Conservation (phyloP, 2,329 filamentous ascomycete genomes). For the Dactylellina haptotyla region DNA sequence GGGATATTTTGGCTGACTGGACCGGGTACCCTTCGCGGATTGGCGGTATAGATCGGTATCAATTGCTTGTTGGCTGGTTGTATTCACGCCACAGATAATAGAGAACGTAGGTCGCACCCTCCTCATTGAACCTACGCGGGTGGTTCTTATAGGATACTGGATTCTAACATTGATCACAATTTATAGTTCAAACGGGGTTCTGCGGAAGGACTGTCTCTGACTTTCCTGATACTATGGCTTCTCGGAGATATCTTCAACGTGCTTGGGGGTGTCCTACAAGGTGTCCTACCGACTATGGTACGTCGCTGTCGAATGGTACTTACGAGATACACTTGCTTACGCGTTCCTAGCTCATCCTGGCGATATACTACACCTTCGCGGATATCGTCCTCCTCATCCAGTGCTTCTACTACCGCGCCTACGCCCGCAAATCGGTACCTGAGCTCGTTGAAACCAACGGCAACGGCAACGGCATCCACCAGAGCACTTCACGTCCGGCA, state of each 20-base stretch:
- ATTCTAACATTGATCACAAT: not conserved
- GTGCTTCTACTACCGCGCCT: constrained; percentile 87
- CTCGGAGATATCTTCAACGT: constrained; percentile 97
- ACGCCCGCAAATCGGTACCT: constrained; percentile 62
- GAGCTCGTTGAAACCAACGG: constrained; percentile 54
- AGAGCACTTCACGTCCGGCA: constrained; percentile 2
- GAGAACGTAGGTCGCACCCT: constrained; percentile 70
- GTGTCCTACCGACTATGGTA: constrained; percentile 91
- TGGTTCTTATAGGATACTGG: too few relatives aligned
- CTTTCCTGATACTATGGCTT: constrained; percentile 93
- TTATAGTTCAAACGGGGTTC: constrained; percentile 76
- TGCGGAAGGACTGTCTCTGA: constrained; percentile 86
- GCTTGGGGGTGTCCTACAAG: constrained; percentile 87
- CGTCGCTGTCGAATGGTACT: constrained; percentile 53
- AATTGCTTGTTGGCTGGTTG: constrained; percentile 97
- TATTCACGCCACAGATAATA: constrained; percentile 96
- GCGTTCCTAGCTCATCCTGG: constrained; percentile 76
- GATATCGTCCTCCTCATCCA: constrained; percentile 88
- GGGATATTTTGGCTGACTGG: constrained; percentile 33
- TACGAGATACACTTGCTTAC: constrained; percentile 18
- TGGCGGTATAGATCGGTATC: constrained; percentile 77
- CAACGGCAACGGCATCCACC: constrained; percentile 11
- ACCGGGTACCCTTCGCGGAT: not conserved
- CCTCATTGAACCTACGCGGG: too few relatives aligned
- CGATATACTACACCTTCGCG: constrained; percentile 90